Evolutionary conservation across 1,284 basidiomycete species (phyloP).

Genomic region (Pholiota adiposa): DNA sequence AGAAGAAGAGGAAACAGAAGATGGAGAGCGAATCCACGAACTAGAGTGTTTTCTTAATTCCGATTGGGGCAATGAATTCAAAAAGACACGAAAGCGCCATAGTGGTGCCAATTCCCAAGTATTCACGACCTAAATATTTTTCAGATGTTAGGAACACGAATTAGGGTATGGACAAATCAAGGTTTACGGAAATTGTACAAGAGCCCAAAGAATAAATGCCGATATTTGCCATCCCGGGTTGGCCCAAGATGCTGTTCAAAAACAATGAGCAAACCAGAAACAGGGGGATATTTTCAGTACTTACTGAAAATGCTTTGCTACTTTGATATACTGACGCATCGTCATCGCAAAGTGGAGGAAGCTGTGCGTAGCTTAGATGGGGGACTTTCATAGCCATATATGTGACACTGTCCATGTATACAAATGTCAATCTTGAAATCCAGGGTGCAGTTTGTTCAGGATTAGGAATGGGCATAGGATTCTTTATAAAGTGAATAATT

Average conservation of each 20-base stretch:
- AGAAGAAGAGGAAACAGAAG: background rate
- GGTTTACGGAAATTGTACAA: slow-evolving; percentile 23
- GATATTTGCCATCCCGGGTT: slow-evolving; percentile 27
- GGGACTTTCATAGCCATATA: slow-evolving; percentile 45
- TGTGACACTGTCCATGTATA: slow-evolving; percentile 61
- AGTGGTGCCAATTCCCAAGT: slow-evolving; percentile 24
- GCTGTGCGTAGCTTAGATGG: slow-evolving; percentile 46
- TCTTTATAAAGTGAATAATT: slow-evolving; percentile 30
- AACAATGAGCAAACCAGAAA: background rate
- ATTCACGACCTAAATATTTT: slow-evolving; percentile 40
- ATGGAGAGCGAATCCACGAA: background rate
- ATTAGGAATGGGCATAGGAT: slow-evolving; percentile 49
- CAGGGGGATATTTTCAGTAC: slow-evolving; percentile 9
- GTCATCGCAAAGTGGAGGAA: slow-evolving; percentile 65
- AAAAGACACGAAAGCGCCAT: background rate
- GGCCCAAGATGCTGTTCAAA: slow-evolving; percentile 44
- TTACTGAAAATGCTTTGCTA: slow-evolving; percentile 41
- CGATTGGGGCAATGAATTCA: slow-evolving; percentile 10
- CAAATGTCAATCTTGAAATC: slow-evolving; percentile 57
- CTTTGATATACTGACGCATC: slow-evolving; percentile 47
- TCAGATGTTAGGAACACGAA: slow-evolving; percentile 2
- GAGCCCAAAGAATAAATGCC: slow-evolving; percentile 31
- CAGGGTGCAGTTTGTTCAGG: slow-evolving; percentile 72
- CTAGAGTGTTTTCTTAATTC: slow-evolving; percentile 10
- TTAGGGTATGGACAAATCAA: slow-evolving; percentile 12